Evolutionary conservation across 768 basidiomycete genomes (phyloP), one percentile per base, ranked within the genome.

Genomic region (Boletales sp.): DNA sequence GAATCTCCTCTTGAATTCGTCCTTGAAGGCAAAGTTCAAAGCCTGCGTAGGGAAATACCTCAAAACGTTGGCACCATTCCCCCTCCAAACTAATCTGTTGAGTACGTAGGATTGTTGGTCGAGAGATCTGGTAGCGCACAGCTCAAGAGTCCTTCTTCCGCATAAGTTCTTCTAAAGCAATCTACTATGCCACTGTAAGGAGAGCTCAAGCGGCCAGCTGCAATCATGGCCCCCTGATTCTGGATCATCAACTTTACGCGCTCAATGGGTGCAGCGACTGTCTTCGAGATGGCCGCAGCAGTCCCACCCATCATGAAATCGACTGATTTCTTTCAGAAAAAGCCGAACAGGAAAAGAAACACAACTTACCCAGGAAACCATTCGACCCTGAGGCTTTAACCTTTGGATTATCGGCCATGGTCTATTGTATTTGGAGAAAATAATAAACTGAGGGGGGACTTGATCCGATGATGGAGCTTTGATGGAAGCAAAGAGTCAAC

Each of bases 21-120:
- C 75, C 62, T 74, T 73, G 71, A 74, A 74, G n/a, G 74, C 74
- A 49, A 75, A 75, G 61, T 75, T 76, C 43, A 75, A 58, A 0
- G 74, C 74, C 53, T 75, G 74, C 0, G 75, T 75, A 13, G 73
- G 75, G 60, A 75, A 75, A 65, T 76, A 75, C 44, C 74, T 69
- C 46, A 74, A 54, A 31, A 75, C 62, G 45, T 75, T 75, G 48
- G 74, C 69, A 37, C 70, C 68, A 47, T 75, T 75, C 25, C 74
- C 73, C 34, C 74, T 72, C 74, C 74, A 75, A 56, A 74, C 73
- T 68, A 54, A 34, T 9, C 45, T 7, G 18, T 47, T 62, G 42
- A 62, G 48, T 9, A 48, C 2, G 18, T 33, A 31, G 10, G 12
- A 42, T 18, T 11, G 15, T 44, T 9, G 4, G 40, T 45, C 32